Percentiles rank a stretch among this genome's conserved stretches.
Evolutionary conservation across 106 monocot genomes (phyloP).

Genomic region (Acanthochlamys bracteata): DNA sequence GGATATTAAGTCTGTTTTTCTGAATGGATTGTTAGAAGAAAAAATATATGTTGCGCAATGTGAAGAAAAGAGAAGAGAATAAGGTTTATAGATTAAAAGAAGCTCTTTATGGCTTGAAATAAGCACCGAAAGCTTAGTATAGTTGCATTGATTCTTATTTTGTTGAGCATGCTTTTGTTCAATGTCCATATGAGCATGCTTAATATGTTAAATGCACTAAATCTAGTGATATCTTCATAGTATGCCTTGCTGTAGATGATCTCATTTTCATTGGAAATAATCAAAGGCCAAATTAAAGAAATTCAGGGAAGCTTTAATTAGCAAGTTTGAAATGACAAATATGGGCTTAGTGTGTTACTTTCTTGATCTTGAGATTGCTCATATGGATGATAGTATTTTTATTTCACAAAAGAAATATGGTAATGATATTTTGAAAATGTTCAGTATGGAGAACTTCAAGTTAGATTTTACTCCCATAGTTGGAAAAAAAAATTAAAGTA

Average conservation of each 20-base stretch:
- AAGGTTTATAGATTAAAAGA: too few relatives aligned
- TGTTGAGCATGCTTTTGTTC: too few relatives aligned
- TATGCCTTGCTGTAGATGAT: not conserved
- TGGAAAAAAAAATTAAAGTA: not conserved
- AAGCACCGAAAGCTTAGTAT: too few relatives aligned
- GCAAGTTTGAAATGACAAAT: not conserved
- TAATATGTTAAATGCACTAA: too few relatives aligned
- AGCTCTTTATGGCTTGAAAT: too few relatives aligned
- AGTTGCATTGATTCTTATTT: too few relatives aligned
- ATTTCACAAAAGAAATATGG: not conserved
- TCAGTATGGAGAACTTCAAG: not conserved
- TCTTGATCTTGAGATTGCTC: not conserved
- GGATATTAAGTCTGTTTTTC: not conserved
- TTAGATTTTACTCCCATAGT: not conserved
- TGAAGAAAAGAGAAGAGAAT: not conserved
- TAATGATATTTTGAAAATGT: not conserved
- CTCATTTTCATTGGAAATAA: not conserved
- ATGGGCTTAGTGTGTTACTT: not conserved
- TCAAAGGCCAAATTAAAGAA: not conserved
- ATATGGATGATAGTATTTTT: not conserved
- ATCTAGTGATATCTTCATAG: too few relatives aligned
- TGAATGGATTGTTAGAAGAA: not conserved
- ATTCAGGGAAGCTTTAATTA: not conserved
- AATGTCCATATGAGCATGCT: too few relatives aligned
- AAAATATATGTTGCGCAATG: not conserved